phyloP scores from a whole-genome alignment of 177 flowering plant genomes.

The Vitis hybrid region DNA sequence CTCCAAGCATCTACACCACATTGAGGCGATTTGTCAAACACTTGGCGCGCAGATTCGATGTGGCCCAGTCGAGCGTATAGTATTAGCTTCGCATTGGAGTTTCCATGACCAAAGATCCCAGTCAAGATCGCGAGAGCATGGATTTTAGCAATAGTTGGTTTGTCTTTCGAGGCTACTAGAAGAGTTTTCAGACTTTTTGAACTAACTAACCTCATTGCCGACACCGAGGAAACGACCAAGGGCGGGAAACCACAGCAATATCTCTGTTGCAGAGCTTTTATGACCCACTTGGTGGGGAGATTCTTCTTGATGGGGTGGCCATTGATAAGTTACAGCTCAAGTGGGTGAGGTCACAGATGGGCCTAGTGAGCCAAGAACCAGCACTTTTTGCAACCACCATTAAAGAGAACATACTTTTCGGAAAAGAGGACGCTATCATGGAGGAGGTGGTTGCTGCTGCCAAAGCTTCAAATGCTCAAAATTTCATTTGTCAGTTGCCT shows the following conservation, averaged over 20 bases:
- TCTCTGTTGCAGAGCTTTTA: constrained; percentile 78
- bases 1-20: constrained; percentile 52
- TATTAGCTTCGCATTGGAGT: constrained; percentile 34
- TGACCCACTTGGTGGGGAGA: constrained; percentile 69
- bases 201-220: too few relatives aligned
- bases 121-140: constrained; percentile 49
- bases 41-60: constrained; percentile 36
- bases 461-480: constrained; percentile 82
- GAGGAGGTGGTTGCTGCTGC: constrained; percentile 72
- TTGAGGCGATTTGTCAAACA: constrained; percentile 57
- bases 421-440: constrained; percentile 70
- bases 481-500: constrained; percentile 71
- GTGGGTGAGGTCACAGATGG: constrained; percentile 90
- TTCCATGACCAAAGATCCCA: constrained; percentile 32
- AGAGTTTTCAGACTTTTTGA: constrained; percentile 19
- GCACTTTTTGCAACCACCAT: constrained; percentile 79
- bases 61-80: constrained; percentile 41
- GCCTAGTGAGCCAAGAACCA: constrained; percentile 90
- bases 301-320: constrained; percentile 63
- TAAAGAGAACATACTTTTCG: constrained; percentile 83
- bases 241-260: constrained; percentile 46
- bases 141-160: constrained; percentile 32
- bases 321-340: constrained; percentile 67
- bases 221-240: too few relatives aligned
- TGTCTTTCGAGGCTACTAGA: constrained; percentile 39